These are phyloP conservation scores for Filosporella fistucella DNA, from an alignment of 495 filamentous ascomycete genomes.

Conservation along the genomic window DNA sequence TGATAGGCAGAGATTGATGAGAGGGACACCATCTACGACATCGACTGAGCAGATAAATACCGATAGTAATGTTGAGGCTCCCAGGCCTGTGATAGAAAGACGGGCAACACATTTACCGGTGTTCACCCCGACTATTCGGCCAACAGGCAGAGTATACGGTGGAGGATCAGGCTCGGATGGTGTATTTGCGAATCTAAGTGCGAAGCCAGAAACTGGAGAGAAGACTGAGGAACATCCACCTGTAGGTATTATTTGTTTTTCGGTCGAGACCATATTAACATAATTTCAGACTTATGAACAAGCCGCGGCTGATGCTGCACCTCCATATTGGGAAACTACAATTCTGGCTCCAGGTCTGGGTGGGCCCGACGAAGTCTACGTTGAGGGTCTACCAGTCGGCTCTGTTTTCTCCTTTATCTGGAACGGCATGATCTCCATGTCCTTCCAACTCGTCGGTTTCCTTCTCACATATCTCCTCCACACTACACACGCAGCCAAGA, in stretches of 20 bases:
- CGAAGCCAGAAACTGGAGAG: slow-evolving; percentile 83
- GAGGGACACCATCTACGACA: slow-evolving; percentile 38
- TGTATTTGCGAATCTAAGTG: slow-evolving; percentile 91
- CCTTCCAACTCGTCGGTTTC: slow-evolving; percentile 96
- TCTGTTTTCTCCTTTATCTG: slow-evolving; percentile 94
- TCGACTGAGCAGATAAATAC: slow-evolving; percentile 29
- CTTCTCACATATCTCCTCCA: slow-evolving; percentile 96
- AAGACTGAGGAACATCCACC: slow-evolving; percentile 89
- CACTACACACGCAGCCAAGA: slow-evolving; percentile 96
- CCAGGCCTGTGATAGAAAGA: slow-evolving; percentile 14
- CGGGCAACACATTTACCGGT: slow-evolving; percentile 30
- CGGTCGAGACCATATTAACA: slow-evolving; percentile 22
- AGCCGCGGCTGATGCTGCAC: slow-evolving; percentile 93
- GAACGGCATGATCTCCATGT: slow-evolving; percentile 98
- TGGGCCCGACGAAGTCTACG: slow-evolving; percentile 85
- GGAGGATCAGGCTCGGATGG: slow-evolving; percentile 75
- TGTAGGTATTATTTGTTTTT: slow-evolving; percentile 47
- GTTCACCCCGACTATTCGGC: slow-evolving; percentile 18
- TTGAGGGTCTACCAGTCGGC: slow-evolving; percentile 93
- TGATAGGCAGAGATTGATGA: slow-evolving; percentile 81
- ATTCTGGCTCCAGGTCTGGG: slow-evolving; percentile 86
- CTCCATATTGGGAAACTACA: slow-evolving; percentile 98
- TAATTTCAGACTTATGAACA: slow-evolving; percentile 84
- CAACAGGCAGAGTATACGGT: slow-evolving; percentile 48
- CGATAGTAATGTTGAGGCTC: not conserved